phyloP scores from a whole-genome alignment of 2,329 filamentous ascomycete genomes.

The Fusarium anthophilum region DNA sequence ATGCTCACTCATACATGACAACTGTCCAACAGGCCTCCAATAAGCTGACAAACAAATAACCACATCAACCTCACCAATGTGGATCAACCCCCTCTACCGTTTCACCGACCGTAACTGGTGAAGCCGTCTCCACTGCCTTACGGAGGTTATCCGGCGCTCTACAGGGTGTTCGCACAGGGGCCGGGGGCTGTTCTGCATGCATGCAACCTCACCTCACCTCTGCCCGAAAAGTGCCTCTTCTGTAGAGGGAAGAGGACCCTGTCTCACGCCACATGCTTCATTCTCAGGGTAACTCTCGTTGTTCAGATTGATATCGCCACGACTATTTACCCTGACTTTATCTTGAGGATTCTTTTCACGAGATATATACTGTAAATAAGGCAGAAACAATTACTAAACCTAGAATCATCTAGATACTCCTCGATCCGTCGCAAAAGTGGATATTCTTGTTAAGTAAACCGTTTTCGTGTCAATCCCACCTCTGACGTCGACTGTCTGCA shows the following conservation, averaged over 20 bases:
- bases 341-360: not conserved
- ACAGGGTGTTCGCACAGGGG: slow-evolving; percentile 20
- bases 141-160: slow-evolving; percentile 26
- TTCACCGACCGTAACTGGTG: slow-evolving; percentile 21
- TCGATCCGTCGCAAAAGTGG: slow-evolving; percentile 24
- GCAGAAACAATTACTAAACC: not conserved
- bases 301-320: not conserved
- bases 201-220: not conserved
- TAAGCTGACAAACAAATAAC: not conserved
- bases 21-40: not conserved
- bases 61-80: not conserved
- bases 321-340: not conserved
- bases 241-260: not conserved
- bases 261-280: not conserved
- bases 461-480: slow-evolving; percentile 20
- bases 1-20: slow-evolving; percentile 6
- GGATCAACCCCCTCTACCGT: slow-evolving; percentile 16
- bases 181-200: not conserved
- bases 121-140: not conserved
- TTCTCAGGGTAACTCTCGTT: not conserved
- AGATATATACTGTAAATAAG: not conserved
- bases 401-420: slow-evolving; percentile 12
- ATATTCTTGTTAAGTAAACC: slow-evolving; percentile 1
- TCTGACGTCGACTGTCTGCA: slow-evolving; percentile 30
- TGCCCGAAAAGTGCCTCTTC: not conserved